Evolutionary conservation across 768 basidiomycete species (phyloP).

Genomic region (Cystobasidium tubakii): DNA sequence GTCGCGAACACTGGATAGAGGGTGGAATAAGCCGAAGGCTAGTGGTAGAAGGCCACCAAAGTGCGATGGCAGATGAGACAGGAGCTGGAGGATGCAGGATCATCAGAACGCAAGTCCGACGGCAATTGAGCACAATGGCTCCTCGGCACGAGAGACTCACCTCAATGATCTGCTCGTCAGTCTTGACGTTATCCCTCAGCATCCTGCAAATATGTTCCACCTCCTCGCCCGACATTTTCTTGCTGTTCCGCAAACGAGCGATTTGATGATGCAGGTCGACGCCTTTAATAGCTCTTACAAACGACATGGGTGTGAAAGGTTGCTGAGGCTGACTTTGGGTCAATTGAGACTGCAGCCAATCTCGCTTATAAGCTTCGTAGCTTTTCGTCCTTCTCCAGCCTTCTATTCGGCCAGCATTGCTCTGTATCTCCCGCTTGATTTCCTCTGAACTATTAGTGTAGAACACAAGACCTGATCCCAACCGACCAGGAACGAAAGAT

Average conservation of each 20-base stretch:
- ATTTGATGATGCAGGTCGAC: slow-evolving; percentile 85
- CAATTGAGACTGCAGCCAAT: slow-evolving; percentile 59
- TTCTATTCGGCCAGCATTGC: slow-evolving; percentile 78
- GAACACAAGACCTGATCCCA: slow-evolving; percentile 80
- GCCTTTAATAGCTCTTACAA: slow-evolving; percentile 60
- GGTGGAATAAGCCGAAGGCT: slow-evolving; percentile 86
- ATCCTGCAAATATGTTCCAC: slow-evolving; percentile 67
- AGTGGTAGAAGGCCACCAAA: slow-evolving; percentile 76
- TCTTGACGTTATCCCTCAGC: slow-evolving; percentile 64
- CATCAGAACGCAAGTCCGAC: too few species aligned
- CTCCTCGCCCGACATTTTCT: slow-evolving; percentile 67
- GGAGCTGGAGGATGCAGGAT: slow-evolving; percentile 60
- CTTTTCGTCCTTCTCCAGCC: slow-evolving; percentile 81
- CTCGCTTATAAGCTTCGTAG: slow-evolving; percentile 60
- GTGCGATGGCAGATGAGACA: slow-evolving; percentile 68
- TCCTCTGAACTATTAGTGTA: slow-evolving; percentile 61
- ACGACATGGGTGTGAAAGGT: too few species aligned
- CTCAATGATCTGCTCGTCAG: slow-evolving; percentile 85
- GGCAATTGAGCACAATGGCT: too few species aligned
- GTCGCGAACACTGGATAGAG: slow-evolving; percentile 67
- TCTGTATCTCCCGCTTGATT: slow-evolving; percentile 61
- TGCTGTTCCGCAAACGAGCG: slow-evolving; percentile 67
- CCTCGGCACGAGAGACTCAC: slow-evolving; percentile 53
- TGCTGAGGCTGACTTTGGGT: slow-evolving; percentile 54
- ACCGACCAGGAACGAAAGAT: slow-evolving; percentile 51